Percentiles rank a stretch among this genome's conserved stretches.
phyloP scores from a whole-genome alignment of 352 stramenopile genomes.

The Thalassiosira pacifica region DNA sequence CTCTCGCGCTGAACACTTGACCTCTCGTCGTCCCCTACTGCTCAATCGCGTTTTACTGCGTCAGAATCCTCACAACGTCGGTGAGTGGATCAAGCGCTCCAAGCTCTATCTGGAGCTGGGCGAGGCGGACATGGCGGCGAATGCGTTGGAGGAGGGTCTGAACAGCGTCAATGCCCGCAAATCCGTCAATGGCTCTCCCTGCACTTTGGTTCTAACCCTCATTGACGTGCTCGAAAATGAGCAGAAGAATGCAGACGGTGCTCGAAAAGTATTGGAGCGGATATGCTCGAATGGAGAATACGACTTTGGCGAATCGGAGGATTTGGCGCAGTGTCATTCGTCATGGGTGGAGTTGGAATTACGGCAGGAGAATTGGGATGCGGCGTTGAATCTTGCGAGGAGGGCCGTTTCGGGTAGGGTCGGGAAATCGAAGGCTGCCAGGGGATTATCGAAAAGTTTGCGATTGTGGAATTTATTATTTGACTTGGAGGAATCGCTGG shows the following conservation, averaged over 20 bases:
- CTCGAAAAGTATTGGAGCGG: constrained; percentile 92
- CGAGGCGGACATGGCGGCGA: constrained; percentile 60
- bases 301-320: constrained; percentile 84
- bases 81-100: constrained; percentile 97
- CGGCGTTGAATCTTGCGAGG: constrained; percentile 91
- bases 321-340: constrained; percentile 95
- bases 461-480: constrained; percentile 97
- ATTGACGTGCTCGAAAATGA: constrained; percentile 94
- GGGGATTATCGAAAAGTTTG: constrained; percentile 90
- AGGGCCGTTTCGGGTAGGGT: constrained; percentile 82
- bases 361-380: constrained; percentile 94
- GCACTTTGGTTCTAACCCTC: constrained; percentile 94
- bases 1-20: constrained; percentile 92
- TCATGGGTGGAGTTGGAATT: constrained; percentile 97
- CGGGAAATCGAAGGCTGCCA: constrained; percentile 62
- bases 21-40: constrained; percentile 93
- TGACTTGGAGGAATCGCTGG: constrained; percentile 98
- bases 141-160: constrained; percentile 76
- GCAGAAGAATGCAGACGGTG: constrained; percentile 91
- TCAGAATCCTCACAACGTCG: constrained; percentile 99
- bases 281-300: constrained; percentile 85
- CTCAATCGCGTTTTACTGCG: constrained; percentile 94
- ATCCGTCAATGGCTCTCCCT: constrained; percentile 89
- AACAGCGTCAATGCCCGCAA: constrained; percentile 69
- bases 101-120: constrained; percentile 87